Evolutionary conservation across 1,139 yeast genomes (phyloP).

Genomic region (Sugiyamaella japonica): DNA sequence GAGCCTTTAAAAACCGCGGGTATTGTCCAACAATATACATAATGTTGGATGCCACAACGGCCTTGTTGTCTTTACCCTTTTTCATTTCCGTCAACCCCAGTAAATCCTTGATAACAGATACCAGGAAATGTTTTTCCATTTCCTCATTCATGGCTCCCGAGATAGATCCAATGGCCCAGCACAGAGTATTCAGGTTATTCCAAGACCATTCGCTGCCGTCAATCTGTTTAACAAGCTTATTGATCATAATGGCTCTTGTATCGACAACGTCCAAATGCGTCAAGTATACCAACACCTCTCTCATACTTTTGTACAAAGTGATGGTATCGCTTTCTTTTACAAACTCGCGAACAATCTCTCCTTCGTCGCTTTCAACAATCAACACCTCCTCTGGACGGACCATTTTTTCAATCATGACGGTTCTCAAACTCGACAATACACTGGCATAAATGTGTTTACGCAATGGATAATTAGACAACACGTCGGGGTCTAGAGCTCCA

Average conservation of each 20-base stretch:
- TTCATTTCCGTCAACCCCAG: slow-evolving; percentile 91
- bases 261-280: slow-evolving; percentile 95
- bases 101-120: slow-evolving; percentile 87
- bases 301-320: slow-evolving; percentile 89
- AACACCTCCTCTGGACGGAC: slow-evolving; percentile 98
- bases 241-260: slow-evolving; percentile 91
- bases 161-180: slow-evolving; percentile 99
- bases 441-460: slow-evolving; percentile 81
- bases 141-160: slow-evolving; percentile 99
- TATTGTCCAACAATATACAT: slow-evolving; percentile 99
- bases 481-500: slow-evolving; percentile 86
- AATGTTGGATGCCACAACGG: slow-evolving; percentile 97
- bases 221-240: slow-evolving; percentile 84
- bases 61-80: slow-evolving; percentile 96
- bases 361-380: slow-evolving; percentile 97
- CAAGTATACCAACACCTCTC: slow-evolving; percentile 90
- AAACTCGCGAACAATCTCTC: slow-evolving; percentile 96
- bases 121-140: slow-evolving; percentile 91
- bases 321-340: slow-evolving; percentile 97
- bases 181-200: slow-evolving; percentile 93
- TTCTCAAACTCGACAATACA: slow-evolving; percentile 75
- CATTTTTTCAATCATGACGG: slow-evolving; percentile 94
- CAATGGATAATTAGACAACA: slow-evolving; percentile 71
- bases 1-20: slow-evolving; percentile 95
- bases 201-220: slow-evolving; percentile 99